Evolutionary conservation across 805 yeast species (phyloP).

Genomic region (Ogataea haglerorum): DNA sequence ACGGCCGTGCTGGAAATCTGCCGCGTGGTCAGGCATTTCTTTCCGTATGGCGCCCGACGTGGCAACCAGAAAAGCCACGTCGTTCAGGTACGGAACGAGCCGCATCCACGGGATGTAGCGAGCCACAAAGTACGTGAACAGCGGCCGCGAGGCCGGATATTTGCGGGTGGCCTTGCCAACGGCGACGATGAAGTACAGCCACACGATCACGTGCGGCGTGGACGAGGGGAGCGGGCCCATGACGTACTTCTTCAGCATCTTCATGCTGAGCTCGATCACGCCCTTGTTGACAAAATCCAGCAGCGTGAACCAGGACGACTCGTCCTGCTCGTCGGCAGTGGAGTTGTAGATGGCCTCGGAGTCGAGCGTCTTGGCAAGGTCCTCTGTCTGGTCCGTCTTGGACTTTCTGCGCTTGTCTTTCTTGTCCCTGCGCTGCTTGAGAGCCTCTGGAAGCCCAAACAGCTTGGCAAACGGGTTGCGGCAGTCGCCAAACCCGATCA

Average conservation of each 20-base stretch:
- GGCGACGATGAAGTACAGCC: conserved; percentile 70
- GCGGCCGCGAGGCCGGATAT: conserved; percentile 42
- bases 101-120: conserved; percentile 68
- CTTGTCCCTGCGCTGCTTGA: conserved; percentile 67
- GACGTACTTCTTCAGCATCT: conserved; percentile 62
- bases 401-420: conserved; percentile 60
- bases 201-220: conserved; percentile 69
- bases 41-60: conserved; percentile 22
- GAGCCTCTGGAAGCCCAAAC: conserved; percentile 67
- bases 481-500: conserved; percentile 75
- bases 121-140: conserved; percentile 50
- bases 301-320: conserved; percentile 54
- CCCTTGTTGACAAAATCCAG: conserved; percentile 57
- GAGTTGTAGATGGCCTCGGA: conserved; percentile 24
- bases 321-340: conserved; percentile 30
- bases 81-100: conserved; percentile 60
- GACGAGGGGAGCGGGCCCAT: conserved; percentile 70
- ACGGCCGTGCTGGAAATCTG: conserved; percentile 17
- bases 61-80: conserved; percentile 41
- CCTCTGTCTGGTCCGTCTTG: conserved; percentile 18
- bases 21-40: conserved; percentile 11
- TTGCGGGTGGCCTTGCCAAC: conserved; percentile 52
- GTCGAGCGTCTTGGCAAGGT: conserved; percentile 13
- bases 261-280: conserved; percentile 63
- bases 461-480: conserved; percentile 72